Evolutionary conservation across 441 rosid genomes (phyloP).

Genomic region (Rhodomyrtus psidioides): DNA sequence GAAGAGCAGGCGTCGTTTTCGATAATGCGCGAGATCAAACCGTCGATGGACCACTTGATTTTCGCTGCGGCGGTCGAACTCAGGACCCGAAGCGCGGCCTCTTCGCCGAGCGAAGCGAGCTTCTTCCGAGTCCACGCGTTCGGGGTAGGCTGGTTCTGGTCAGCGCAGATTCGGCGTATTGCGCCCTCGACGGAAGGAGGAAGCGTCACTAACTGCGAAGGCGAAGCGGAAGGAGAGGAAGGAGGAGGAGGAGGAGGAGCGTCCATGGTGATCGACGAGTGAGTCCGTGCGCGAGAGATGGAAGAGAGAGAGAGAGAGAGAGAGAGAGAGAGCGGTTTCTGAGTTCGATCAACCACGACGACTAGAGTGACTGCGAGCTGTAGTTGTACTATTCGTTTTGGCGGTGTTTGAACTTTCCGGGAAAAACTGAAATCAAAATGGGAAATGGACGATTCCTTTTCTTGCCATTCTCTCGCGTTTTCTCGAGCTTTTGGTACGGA

Average conservation of each 20-base stretch:
- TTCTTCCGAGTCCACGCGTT: slow-evolving; percentile 3
- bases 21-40: not conserved
- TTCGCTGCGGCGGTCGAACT: not conserved
- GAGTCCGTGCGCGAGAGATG: not conserved
- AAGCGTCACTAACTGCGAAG: slow-evolving; percentile 2
- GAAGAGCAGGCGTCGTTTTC: not conserved
- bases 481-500: not conserved
- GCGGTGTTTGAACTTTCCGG: not conserved
- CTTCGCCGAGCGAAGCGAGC: slow-evolving; percentile 32
- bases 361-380: not conserved
- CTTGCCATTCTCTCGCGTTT: not conserved
- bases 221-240: not conserved
- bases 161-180: slow-evolving; percentile 25
- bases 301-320: no score
- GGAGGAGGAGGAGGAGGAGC: not conserved
- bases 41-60: slow-evolving; percentile 12
- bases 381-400: not conserved
- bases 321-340: not conserved
- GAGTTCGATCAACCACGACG: not conserved
- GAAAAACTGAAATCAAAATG: not conserved
- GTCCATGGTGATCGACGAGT: not conserved
- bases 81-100: slow-evolving; percentile 24
- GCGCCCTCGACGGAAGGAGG: slow-evolving; percentile 29
- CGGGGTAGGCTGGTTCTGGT: slow-evolving; percentile 21
- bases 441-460: not conserved